These are phyloP conservation scores for Diaporthe sp. DNA, from an alignment of 2,329 filamentous ascomycete genomes.

Conservation along the genomic window DNA sequence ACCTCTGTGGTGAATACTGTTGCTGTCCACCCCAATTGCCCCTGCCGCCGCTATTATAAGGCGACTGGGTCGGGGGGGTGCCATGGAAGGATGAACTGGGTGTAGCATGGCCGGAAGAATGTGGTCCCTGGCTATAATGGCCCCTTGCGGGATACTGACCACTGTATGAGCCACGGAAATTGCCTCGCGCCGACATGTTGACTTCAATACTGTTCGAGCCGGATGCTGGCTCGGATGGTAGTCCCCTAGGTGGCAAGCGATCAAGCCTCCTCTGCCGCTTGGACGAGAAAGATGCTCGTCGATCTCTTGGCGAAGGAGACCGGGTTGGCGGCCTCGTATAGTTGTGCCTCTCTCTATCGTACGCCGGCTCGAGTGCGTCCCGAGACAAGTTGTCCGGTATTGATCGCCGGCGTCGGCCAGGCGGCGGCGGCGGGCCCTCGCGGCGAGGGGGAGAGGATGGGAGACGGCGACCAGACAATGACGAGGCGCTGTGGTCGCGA, in stretches of 20 bases:
- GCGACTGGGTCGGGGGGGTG: conserved; percentile 59
- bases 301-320: conserved; percentile 36
- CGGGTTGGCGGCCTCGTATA: conserved; percentile 36
- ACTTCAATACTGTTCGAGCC: conserved; percentile 66
- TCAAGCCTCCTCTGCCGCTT: conserved; percentile 53
- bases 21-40: conserved; percentile 55
- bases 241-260: conserved; percentile 33
- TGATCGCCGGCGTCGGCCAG: conserved; percentile 44
- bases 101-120: conserved; percentile 58
- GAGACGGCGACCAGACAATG: conserved; percentile 45
- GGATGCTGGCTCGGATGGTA: conserved; percentile 55
- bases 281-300: conserved; percentile 23
- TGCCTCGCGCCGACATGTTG: conserved; percentile 62
- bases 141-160: conserved; percentile 54
- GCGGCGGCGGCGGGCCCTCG: conserved; percentile 14
- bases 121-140: conserved; percentile 50
- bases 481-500: conserved; percentile 43
- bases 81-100: conserved; percentile 60
- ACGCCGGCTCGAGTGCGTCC: conserved; percentile 43
- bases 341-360: conserved; percentile 3
- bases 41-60: conserved; percentile 57
- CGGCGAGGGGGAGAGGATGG: conserved; percentile 38
- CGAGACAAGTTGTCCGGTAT: conserved; percentile 46
- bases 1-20: conserved; percentile 59
- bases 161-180: conserved; percentile 59